Evolutionary conservation across 1,284 basidiomycete genomes (phyloP).

Genomic region (Heterobasidion irregulare): DNA sequence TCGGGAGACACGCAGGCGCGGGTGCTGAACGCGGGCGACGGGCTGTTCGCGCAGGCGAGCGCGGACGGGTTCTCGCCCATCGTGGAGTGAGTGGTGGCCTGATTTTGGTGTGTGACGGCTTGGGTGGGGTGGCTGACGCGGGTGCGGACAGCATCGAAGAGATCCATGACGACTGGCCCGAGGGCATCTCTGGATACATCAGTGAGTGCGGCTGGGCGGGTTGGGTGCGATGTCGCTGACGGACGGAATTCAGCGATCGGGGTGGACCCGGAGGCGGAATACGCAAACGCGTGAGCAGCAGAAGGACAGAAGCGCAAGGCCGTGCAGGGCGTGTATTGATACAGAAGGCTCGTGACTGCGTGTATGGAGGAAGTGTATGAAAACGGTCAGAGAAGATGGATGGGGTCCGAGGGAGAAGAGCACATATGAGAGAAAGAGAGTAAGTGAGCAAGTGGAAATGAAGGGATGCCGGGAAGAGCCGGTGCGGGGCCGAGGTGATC

Average conservation of each 20-base stretch:
- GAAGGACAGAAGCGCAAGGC: no score
- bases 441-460: no score
- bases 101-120: not conserved
- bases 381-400: no score
- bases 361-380: no score
- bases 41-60: not conserved
- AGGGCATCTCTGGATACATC: not conserved
- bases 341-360: no score
- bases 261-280: not conserved
- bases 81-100: not conserved
- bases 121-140: not conserved
- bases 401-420: no score
- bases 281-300: not conserved
- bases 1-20: not conserved
- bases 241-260: not conserved
- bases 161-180: not conserved
- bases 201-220: not conserved
- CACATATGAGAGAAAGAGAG: no score
- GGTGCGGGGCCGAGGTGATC: not conserved
- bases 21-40: not conserved
- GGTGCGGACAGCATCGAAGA: not conserved
- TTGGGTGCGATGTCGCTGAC: not conserved
- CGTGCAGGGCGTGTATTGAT: no score
- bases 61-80: not conserved
- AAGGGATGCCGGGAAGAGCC: no score